Base-by-base conservation (phyloP, 2,329 filamentous ascomycete species). In the Lachnellula suecica region DNA sequence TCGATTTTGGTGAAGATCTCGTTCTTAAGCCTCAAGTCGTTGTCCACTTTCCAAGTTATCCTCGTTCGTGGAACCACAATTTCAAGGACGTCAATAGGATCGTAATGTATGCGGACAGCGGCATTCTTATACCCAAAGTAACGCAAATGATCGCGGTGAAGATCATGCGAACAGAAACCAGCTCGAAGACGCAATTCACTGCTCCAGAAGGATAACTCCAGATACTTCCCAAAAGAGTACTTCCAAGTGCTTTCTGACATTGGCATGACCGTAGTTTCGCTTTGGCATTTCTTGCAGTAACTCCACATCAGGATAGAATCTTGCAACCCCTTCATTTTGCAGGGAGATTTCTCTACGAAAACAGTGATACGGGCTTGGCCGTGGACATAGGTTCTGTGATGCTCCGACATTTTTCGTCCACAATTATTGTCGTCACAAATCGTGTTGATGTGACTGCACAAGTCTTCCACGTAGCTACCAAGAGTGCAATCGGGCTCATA, bases 171-270 rank as follows among this genome's bases (percentile, higher is more conserved):
- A 67, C 95, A 99, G 47, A 89, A 77, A 24, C 85, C 83, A 42
- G 87, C 84, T 59, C 82, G 85, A 61, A 86, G 84, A 66, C 85
- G 88, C 44, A 97, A 74, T 34, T 90, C 88, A 38, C 84, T 88
- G 65, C 92, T 93, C 92, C 93, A 99, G 70, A 97, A 97, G 2
- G 92, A 91, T 17, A 99, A 77, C 71, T 99, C 94, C n/a, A 99
- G 78, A 65, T 97, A 99, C 70, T 99, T 99, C 10, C 91, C 94
- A 65, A 99, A 96, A 0, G 94, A 99, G 69, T 99, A 99, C 68
- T 95, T 97, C 89, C 91, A 99, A 0, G 92, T 95, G 63, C 85
- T 91, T 51, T 91, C 85, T 1, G 93, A 97, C 91, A 99, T 97
- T 27, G 87, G 85, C 60, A 89, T 88, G 44, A 92, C 85, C 35